Base-by-base conservation (phyloP, 331 rosid species). In the Phaseolus coccineus region DNA sequence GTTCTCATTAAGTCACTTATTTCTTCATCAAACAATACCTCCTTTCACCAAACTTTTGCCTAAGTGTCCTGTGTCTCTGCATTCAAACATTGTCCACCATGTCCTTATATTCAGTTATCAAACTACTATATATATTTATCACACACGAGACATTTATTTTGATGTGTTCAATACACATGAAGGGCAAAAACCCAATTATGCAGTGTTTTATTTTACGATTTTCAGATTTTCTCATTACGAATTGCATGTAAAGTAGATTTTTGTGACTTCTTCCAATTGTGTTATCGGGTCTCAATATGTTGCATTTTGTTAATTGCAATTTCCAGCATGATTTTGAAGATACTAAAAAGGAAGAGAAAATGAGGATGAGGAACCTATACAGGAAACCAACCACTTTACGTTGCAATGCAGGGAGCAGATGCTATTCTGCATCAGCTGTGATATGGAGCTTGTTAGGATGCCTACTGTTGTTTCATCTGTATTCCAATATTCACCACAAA, bases 321-420 rank as follows among this genome's bases (percentile, higher is more conserved):
- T 84, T 83, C 89, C 96, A 81, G 91, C 91, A 83, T 88, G 83
- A 33, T 82, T 78, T 86, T 81, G 93, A 86, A 87, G 95, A 85
- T 46, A 42, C 13, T 42, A 78, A 75, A 80, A 88, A 42, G 82
- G 85, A 82, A 80, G 87, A 74, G 91, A 87, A 84, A 83, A 84
- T 87, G 91, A 87, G 88, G 90, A 94, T 87, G 90, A 85, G 80
- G 89, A 94, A 87, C 96, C 85, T 89, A 88, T 87, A 80, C 87
- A 81, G 90, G 90, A 91, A 91, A 85, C 88, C 98, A 84, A 89
- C 91, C 76, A 71, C 78, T 90, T 90, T 89, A 78, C 84, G 51
- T 90, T 89, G 96, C 91, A 83, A 87, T 91, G 93, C 94, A 84
- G 94, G 97, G 86, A 86, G 90, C 83, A 91, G 91, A 90, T 88